These are phyloP conservation scores for Mycosphaerelloides madeirae DNA, from an alignment of 2,329 filamentous ascomycete genomes.

Conservation along the genomic window DNA sequence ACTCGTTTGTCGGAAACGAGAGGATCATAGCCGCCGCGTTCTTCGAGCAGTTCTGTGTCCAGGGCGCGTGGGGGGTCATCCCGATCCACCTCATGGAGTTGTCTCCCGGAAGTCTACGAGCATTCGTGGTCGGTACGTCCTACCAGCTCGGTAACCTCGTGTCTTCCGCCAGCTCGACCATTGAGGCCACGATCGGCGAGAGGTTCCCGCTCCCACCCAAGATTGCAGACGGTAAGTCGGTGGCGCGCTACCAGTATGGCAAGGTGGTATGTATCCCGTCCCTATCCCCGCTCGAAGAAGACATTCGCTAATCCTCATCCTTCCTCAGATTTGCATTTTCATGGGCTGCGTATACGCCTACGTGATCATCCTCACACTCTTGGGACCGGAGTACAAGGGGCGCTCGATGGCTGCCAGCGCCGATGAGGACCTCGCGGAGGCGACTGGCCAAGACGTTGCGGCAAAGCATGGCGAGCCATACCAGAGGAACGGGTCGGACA, in stretches of 20 bases:
- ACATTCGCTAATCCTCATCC: not conserved
- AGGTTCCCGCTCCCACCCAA: slow-evolving; percentile 36
- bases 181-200: slow-evolving; percentile 41
- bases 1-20: slow-evolving; percentile 62
- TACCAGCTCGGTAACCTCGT: slow-evolving; percentile 77
- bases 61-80: slow-evolving; percentile 36
- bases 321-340: slow-evolving; percentile 47
- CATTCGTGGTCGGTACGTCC: slow-evolving; percentile 67
- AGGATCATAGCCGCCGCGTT: slow-evolving; percentile 74
- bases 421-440: slow-evolving; percentile 30
- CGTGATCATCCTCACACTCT: slow-evolving; percentile 56
- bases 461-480: slow-evolving; percentile 6
- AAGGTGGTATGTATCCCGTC: slow-evolving; percentile 64
- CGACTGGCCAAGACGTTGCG: slow-evolving; percentile 17
- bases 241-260: slow-evolving; percentile 40
- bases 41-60: slow-evolving; percentile 57
- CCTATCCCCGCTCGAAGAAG: too few relatives aligned
- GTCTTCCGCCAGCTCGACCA: slow-evolving; percentile 41
- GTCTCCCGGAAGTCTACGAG: slow-evolving; percentile 66
- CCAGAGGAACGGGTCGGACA: slow-evolving; percentile 1
- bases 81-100: slow-evolving; percentile 72
- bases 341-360: slow-evolving; percentile 76
- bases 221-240: slow-evolving; percentile 38
- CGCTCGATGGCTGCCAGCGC: slow-evolving; percentile 29
- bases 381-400: slow-evolving; percentile 53